phyloP scores from a whole-genome alignment of 257 asterid genomes.

The Solanum chiquidenum region DNA sequence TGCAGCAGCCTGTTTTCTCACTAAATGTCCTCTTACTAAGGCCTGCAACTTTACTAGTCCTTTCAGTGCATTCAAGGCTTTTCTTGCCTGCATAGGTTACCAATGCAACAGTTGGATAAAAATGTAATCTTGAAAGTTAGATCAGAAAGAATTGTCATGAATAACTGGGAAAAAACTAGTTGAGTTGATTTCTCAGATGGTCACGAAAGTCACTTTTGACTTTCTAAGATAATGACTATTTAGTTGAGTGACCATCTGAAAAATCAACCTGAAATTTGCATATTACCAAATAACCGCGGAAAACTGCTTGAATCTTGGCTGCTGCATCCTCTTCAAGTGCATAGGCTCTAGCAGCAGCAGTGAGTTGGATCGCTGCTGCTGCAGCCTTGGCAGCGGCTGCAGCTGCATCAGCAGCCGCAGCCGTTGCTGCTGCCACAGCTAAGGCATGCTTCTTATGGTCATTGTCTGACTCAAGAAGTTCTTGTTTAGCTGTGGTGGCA shows the following conservation, averaged over 20 bases:
- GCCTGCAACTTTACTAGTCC: conserved; percentile 95
- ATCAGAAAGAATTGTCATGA: not conserved
- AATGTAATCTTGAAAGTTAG: not conserved
- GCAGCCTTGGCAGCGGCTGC: conserved; percentile 73
- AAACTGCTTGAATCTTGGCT: conserved; percentile 61
- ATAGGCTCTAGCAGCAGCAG: conserved; percentile 26
- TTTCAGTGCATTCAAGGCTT: conserved; percentile 87
- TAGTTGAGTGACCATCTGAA: not conserved
- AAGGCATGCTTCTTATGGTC: conserved; percentile 48
- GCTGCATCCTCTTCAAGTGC: conserved; percentile 54
- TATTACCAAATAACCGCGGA: conserved; percentile 66
- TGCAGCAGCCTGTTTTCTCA: conserved; percentile 78
- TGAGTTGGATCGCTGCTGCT: conserved; percentile 48
- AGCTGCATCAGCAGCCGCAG: conserved; percentile 63
- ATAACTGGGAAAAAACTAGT: not conserved
- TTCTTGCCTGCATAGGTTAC: conserved; percentile 50
- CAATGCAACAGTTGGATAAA: not conserved
- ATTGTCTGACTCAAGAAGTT: conserved; percentile 13
- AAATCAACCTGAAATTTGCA: not conserved
- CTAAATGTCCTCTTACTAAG: conserved; percentile 83
- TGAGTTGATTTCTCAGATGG: not conserved
- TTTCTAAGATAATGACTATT: accelerated
- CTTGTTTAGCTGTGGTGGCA: not conserved
- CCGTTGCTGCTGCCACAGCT: conserved; percentile 63
- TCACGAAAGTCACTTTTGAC: not conserved